Evolutionary conservation across 176 grass and related monocot species (phyloP).

Genomic region (Oryza glumipatula): DNA sequence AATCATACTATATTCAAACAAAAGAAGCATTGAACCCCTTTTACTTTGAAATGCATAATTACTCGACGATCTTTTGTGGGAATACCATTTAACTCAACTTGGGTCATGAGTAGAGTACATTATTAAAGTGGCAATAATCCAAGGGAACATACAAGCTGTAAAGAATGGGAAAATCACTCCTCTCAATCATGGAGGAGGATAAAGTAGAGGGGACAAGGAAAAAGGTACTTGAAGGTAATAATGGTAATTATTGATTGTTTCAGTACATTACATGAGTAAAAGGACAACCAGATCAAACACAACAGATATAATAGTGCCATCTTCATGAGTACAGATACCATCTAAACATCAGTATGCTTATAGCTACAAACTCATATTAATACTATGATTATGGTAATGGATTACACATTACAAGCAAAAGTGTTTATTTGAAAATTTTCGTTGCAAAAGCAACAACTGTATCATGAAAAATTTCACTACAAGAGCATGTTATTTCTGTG

Average conservation of each 20-base stretch:
- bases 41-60: neutral
- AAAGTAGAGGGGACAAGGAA: neutral
- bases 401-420: neutral
- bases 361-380: neutral
- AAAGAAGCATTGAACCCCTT: neutral
- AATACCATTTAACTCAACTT: neutral
- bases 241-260: slow-evolving; percentile 1
- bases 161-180: neutral
- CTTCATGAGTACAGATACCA: neutral
- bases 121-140: slow-evolving; percentile 5
- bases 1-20: neutral
- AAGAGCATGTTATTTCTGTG: neutral
- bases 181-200: neutral
- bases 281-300: neutral
- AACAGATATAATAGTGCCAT: neutral
- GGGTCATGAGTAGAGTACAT: neutral
- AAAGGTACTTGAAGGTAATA: slow-evolving; percentile 15
- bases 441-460: too few species aligned
- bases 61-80: neutral
- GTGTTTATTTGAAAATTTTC: too few species aligned
- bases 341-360: neutral
- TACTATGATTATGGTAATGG: neutral
- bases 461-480: neutral
- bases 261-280: neutral
- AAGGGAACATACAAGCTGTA: neutral